Conservation (phyloP, 1,284 basidiomycete species). For the Limonomyces culmigenus region DNA sequence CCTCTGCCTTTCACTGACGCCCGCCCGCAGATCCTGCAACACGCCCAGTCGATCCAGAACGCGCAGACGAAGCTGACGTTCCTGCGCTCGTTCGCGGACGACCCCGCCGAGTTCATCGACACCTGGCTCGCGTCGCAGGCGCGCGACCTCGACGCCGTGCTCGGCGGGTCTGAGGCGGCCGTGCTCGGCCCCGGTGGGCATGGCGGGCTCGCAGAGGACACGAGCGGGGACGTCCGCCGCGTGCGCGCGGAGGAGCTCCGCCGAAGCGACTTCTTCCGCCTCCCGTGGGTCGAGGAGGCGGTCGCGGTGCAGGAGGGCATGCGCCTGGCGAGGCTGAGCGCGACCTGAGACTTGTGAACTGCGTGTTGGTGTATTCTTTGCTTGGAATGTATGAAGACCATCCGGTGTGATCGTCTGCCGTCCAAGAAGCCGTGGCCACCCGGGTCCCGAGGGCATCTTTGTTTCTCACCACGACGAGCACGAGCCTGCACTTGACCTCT, state of each 20-base stretch:
- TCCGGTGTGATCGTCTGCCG: too few species aligned
- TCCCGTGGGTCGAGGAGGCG: slow-evolving; percentile 77
- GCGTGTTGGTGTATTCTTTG: background rate
- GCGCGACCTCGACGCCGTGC: slow-evolving; percentile 73
- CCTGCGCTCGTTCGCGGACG: slow-evolving; percentile 65
- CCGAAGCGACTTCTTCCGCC: slow-evolving; percentile 75
- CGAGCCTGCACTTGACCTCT: too few species aligned
- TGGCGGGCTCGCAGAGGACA: background rate
- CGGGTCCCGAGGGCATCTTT: too few species aligned
- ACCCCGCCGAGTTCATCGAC: slow-evolving; percentile 73
- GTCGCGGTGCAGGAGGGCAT: slow-evolving; percentile 39
- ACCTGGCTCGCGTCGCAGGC: slow-evolving; percentile 87
- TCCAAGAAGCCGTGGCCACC: too few species aligned
- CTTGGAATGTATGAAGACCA: too few species aligned
- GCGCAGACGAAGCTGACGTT: slow-evolving; percentile 79
- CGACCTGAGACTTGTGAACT: too few species aligned
- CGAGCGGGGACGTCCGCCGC: slow-evolving; percentile 21
- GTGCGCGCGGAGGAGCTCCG: slow-evolving; percentile 78
- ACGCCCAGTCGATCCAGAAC: slow-evolving; percentile 73
- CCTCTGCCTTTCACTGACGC: too few species aligned
- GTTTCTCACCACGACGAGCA: too few species aligned
- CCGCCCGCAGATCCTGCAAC: slow-evolving; percentile 63
- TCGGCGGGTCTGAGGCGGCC: slow-evolving; percentile 58
- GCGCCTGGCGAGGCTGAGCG: slow-evolving; percentile 27
- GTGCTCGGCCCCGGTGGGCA: background rate